Evolutionary conservation across 192 early-diverging fungal species (phyloP).

Genomic region (Podila horticola): DNA sequence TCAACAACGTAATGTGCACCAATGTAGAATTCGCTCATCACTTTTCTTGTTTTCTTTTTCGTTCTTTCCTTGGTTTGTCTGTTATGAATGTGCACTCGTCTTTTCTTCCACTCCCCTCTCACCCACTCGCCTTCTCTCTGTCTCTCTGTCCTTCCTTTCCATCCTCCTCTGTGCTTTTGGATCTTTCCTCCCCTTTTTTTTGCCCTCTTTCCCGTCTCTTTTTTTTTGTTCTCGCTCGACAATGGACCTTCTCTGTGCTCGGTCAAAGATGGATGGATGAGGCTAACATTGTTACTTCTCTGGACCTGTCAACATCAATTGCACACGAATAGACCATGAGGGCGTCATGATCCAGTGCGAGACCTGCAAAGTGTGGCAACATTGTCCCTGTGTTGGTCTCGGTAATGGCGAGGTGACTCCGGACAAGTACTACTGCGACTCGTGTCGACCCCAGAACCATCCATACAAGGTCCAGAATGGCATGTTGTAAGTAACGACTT

Average conservation of each 20-base stretch:
- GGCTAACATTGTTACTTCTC: neutral
- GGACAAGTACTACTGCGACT: slow-evolving; percentile 94
- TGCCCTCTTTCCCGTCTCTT: slow-evolving; percentile 6
- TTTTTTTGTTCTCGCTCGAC: neutral
- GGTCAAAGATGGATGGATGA: neutral
- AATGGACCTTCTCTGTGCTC: neutral
- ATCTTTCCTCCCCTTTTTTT: neutral
- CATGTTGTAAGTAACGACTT: slow-evolving; percentile 42
- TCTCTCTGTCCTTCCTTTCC: neutral
- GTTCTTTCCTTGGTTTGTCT: neutral
- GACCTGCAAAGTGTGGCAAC: slow-evolving; percentile 93
- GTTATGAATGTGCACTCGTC: neutral
- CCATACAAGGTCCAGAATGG: slow-evolving; percentile 61
- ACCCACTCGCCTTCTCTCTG: neutral
- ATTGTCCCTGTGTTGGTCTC: slow-evolving; percentile 91
- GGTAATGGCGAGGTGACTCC: slow-evolving; percentile 78
- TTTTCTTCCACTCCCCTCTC: neutral
- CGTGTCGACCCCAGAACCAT: slow-evolving; percentile 87
- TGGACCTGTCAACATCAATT: neutral
- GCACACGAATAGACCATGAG: slow-evolving; percentile 57
- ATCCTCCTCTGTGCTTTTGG: too few species aligned
- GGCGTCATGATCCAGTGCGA: slow-evolving; percentile 95
- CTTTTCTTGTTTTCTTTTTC: neutral
- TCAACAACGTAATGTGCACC: slow-evolving; percentile 54
- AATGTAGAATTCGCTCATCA: slow-evolving; percentile 1